Base-by-base conservation (phyloP, 2,329 filamentous ascomycete species). In the Colletotrichum gigasporum region DNA sequence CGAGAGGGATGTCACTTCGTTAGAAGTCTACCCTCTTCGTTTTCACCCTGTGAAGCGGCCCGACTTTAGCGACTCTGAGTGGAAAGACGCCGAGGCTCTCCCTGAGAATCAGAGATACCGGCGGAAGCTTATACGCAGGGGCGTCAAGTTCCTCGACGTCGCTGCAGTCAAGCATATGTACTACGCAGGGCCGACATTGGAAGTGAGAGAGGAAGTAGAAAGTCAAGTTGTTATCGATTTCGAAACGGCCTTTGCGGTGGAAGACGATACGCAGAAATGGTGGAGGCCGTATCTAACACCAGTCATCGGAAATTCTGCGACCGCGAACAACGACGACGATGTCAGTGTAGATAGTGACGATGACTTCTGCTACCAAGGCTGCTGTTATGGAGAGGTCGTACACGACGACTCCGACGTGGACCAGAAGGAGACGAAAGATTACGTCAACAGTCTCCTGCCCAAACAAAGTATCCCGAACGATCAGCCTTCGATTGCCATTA, bases 81-180 rank as follows among this genome's bases (percentile, higher is more conserved):
- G 3, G 22, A 8, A 8, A 9, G 8, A 26, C 1, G 0, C 7
- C 3, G 0, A n/a, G 12, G 0, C 2, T 14, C 2, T 4, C 0
- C 8, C 34, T 1, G 12, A 16, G 2, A 16, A 11, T 26, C 14
- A 24, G 9, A 44, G 20, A 6, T n/a, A 26, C 20, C 4, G 34
- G 4, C 8, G 0, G 32, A 12, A 26, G 8, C 48, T 52, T 14
- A 39, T 52, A 6, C 8, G 5, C 0, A 18, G 48, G 4, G 48
- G 48, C 0, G 6, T 7, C 2, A 52, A 3, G 1, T 52, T 52
- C 24, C 34, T 52, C 2, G 48, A 52, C 0, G 34, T 26, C 7
- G 7, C n/a, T 5, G 9, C 32, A 39, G 6, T 16, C 0, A 52
- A 39, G 14, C 48, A 39, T 0, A 42, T 41, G 51, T 54, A 41